Evolutionary conservation across 306 rosid species (phyloP).

Genomic region (Cucumis cinereus): DNA sequence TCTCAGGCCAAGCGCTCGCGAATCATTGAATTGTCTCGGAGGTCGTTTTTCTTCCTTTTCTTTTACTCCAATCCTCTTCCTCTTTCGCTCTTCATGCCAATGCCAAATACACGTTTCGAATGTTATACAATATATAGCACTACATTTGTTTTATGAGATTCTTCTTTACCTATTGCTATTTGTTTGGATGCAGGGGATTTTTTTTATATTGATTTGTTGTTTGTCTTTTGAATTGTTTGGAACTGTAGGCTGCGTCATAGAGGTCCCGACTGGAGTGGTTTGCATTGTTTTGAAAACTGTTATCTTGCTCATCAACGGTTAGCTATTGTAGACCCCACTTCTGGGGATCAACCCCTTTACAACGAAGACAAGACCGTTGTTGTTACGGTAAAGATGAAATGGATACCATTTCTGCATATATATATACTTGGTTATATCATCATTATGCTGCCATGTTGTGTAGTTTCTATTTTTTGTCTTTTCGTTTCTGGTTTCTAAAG

Average conservation of each 20-base stretch:
- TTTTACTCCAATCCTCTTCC: not conserved
- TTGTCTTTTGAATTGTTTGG: not conserved
- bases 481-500: not conserved
- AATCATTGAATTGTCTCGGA: constrained; percentile 75
- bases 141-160: not conserved
- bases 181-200: not conserved
- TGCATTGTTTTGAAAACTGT: constrained; percentile 65
- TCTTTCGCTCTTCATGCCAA: not conserved
- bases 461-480: not conserved
- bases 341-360: constrained; percentile 92
- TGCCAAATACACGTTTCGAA: not conserved
- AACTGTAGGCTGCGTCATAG: constrained; percentile 61
- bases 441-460: not conserved
- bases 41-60: constrained; percentile 23
- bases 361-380: constrained; percentile 73
- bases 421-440: not conserved
- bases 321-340: constrained; percentile 85
- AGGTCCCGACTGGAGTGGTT: constrained; percentile 99
- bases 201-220: not conserved
- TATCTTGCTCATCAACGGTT: constrained; percentile 91
- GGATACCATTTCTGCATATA: not conserved
- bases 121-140: not conserved
- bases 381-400: constrained; percentile 46
- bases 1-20: constrained; percentile 83
- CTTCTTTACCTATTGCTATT: not conserved